Evolutionary conservation across 306 rosid genomes (phyloP), one percentile per base, ranked within the genome.

Genomic region (Argentina anserina): DNA sequence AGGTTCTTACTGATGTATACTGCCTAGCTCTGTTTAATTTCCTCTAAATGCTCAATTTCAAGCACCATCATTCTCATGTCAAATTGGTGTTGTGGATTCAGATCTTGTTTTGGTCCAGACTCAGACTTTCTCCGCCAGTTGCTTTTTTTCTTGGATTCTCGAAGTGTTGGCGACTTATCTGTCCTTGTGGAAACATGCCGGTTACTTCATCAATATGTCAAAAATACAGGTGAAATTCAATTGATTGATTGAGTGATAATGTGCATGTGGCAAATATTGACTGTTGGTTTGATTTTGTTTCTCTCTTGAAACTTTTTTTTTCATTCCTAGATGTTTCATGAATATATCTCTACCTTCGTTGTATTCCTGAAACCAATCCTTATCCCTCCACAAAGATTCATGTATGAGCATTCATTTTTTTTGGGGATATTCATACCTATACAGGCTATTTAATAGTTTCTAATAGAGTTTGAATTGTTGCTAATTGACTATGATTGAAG

Each of bases 91-190:
- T 84, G 70, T 86, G 74, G 78, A 73, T 81, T 80, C 95, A 94
- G 98, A 90, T 75, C 71, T 79, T 87, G 92, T 83, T 94, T 89
- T 80, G 90, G 92, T 79, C 85, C 87, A 37, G 88, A 88, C 72
- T 94, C 97, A 74, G 97, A 89, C 81, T 94, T 91, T 81, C 87
- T 94, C 60, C 87, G 90, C 78, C 91, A 84, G 84, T 78, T 94
- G 77, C 92, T 94, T 46, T 94, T 83, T 84, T 94, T 91, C 96
- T 91, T 89, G 36, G 80, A 94, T 66, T 89, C 86, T 45, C 82
- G 76, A 73, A 82, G 80, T 43, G 75, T 17, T 58, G 89, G 75
- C 29, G 98, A 94, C 84, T 84, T 94, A 78, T 75, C 74, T 49
- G 64, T 78, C 80, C 96, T 94, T 67, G 90, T 87, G 87, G 90